Base-by-base conservation (phyloP, 2,329 filamentous ascomycete genomes). In the Aspergillus sp. region DNA sequence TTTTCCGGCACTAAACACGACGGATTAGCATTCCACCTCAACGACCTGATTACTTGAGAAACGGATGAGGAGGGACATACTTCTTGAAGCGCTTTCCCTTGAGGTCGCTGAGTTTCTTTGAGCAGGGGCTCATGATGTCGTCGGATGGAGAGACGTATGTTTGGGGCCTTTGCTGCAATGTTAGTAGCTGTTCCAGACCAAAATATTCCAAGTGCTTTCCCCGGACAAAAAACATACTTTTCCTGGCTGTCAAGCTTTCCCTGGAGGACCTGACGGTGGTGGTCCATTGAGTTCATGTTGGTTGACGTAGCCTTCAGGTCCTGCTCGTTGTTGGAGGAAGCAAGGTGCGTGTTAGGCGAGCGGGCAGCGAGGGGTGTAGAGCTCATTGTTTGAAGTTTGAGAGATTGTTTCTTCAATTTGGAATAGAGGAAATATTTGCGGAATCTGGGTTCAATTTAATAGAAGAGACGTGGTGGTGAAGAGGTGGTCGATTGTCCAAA, bases 71-170 rank as follows among this genome's bases (percentile, higher is more conserved):
- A 7, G 15, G 13, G 15, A 66, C 70, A 50, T 70, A 79, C 77
- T 76, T 79, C 66, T 77, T 77, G 56, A 80, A 79, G 24, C 77
- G 73, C 73, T 80, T 80, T 39, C 76, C 75, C 72, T 81, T 81
- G 54, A 80, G 68, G 56, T 80, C 75, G 51, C 74, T 79, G 66
- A 81, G 55, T 54, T 81, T 81, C 72, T 79, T 79, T 27, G 78
- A 79, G 58, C 78, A 79, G 3, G 79, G 79, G 51, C 77, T 80
- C 73, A 79, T 78, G 50, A 81, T 77, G 40, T 77, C 75, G 62
- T 81, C 79, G 4, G 78, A 80, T 0, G 79, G 79, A 37, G 78
- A 80, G 57, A 81, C 71, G 61, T 80, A 81, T 44, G 69, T 67
- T 51, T 69, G 62, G 63, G 68, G 58, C 68, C 71, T 66, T 51